Percentiles rank a stretch among this genome's conserved stretches.
Evolutionary conservation across 2,329 filamentous ascomycete species (phyloP).

Genomic region (Aspergillus costaricaensis): DNA sequence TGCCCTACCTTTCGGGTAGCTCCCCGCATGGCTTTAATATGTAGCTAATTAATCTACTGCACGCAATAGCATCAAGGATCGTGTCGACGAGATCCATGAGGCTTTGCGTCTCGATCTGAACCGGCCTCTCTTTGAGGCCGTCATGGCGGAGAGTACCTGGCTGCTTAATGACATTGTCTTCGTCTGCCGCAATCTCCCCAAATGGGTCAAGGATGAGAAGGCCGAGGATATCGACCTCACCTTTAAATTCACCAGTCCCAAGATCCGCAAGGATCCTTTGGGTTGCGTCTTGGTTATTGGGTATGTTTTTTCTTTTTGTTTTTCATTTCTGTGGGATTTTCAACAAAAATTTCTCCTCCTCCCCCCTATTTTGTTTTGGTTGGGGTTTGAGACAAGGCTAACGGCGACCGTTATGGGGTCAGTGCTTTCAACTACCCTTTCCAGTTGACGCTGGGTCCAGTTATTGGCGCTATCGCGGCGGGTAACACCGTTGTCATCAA

Average conservation of each 20-base stretch:
- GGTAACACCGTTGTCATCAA: conserved; percentile 90
- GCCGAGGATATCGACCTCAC: conserved; percentile 68
- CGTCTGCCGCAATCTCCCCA: conserved; percentile 73
- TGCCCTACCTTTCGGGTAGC: background rate
- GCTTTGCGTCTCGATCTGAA: conserved; percentile 76
- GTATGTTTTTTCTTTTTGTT: conserved; percentile 39
- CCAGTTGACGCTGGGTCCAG: conserved; percentile 73
- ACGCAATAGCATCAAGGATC: conserved; percentile 65
- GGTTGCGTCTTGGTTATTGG: conserved; percentile 84
- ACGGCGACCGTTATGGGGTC: background rate
- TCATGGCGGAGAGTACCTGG: conserved; percentile 75
- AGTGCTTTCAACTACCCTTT: conserved; percentile 92
- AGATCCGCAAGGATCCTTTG: conserved; percentile 82
- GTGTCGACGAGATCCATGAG: conserved; percentile 69
- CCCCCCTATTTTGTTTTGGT: background rate
- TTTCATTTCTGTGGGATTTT: no score
- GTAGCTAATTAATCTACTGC: conserved; percentile 21
- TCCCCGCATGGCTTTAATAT: conserved; percentile 2
- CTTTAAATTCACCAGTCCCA: conserved; percentile 70
- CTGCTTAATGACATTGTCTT: conserved; percentile 78
- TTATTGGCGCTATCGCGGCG: conserved; percentile 87
- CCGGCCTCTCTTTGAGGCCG: conserved; percentile 75
- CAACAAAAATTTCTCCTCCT: background rate
- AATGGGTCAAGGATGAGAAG: conserved; percentile 80
- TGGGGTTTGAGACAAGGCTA: background rate